phyloP scores from a whole-genome alignment of 805 yeast species.

The Spathaspora arborariae region DNA sequence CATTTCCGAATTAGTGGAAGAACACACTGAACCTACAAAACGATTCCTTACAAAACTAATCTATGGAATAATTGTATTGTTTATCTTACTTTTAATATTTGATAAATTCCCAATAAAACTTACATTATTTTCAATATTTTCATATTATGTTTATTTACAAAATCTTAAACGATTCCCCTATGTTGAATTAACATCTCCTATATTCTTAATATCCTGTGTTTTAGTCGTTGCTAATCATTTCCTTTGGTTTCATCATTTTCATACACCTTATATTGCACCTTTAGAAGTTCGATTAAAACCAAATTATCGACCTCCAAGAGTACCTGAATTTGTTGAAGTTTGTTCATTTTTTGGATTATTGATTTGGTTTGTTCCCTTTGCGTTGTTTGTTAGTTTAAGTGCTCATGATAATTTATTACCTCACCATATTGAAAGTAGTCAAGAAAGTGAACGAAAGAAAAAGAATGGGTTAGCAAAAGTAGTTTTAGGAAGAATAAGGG shows the following conservation, averaged over 20 bases:
- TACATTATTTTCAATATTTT: slow-evolving; percentile 61
- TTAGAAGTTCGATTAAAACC: slow-evolving; percentile 56
- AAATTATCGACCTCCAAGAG: slow-evolving; percentile 56
- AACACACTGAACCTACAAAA: slow-evolving; percentile 82
- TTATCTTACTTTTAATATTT: slow-evolving; percentile 56
- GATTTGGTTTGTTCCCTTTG: slow-evolving; percentile 92
- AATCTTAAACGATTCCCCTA: slow-evolving; percentile 82
- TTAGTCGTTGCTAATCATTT: slow-evolving; percentile 79
- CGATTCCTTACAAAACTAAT: slow-evolving; percentile 63
- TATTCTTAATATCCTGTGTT: slow-evolving; percentile 66
- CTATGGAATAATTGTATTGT: slow-evolving; percentile 51
- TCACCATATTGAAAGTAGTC: slow-evolving; percentile 32
- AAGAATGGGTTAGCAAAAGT: slow-evolving; percentile 64
- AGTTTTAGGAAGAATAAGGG: slow-evolving; percentile 52
- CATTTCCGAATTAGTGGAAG: slow-evolving; percentile 89
- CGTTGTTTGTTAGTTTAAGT: slow-evolving; percentile 84
- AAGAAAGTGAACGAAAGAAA: slow-evolving; percentile 25
- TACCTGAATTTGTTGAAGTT: slow-evolving; percentile 83
- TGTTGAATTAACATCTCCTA: slow-evolving; percentile 67
- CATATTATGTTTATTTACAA: slow-evolving; percentile 71
- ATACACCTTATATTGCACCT: slow-evolving; percentile 68
- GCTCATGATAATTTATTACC: slow-evolving; percentile 92
- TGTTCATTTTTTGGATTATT: slow-evolving; percentile 94
- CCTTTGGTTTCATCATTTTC: slow-evolving; percentile 85
- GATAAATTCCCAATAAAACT: slow-evolving; percentile 79